Evolutionary conservation across 768 basidiomycete genomes (phyloP).

Genomic region (Termitomyces sp.): DNA sequence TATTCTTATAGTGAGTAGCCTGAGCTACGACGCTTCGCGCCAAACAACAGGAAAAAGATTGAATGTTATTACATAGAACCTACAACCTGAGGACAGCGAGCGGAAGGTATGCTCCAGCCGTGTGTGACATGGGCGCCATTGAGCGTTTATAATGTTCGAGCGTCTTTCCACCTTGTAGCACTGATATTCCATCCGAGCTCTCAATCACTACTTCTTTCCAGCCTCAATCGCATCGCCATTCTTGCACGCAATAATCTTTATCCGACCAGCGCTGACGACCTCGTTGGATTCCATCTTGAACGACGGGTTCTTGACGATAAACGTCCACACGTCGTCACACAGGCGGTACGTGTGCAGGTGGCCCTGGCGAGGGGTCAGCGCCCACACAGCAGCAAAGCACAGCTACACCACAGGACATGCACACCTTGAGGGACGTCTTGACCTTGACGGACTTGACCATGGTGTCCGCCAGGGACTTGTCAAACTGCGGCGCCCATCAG

Average conservation of each 20-base stretch:
- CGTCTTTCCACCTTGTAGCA: no score
- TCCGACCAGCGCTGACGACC: conserved; percentile 63
- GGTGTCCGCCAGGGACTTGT: conserved; percentile 90
- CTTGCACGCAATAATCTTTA: conserved; percentile 99
- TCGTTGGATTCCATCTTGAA: conserved; percentile 97
- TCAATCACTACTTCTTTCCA: conserved; percentile 55
- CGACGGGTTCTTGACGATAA: conserved; percentile 85
- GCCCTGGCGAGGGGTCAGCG: conserved; percentile 41
- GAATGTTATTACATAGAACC: no score
- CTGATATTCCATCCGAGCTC: no score
- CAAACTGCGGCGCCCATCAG: conserved; percentile 61
- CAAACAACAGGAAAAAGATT: no score
- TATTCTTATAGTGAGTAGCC: no score
- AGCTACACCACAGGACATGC: no score
- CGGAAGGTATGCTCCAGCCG: no score
- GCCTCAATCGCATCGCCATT: conserved; percentile 84
- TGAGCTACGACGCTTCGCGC: no score
- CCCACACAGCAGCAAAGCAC: no score
- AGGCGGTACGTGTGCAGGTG: conserved; percentile 89
- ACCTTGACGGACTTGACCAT: conserved; percentile 92
- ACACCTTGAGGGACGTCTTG: conserved; percentile 88
- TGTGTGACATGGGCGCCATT: no score
- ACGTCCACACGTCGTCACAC: conserved; percentile 98
- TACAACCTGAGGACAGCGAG: no score
- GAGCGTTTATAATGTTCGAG: no score